Percentiles rank a stretch among this genome's conserved stretches.
phyloP scores from a whole-genome alignment of 2,329 filamentous ascomycete species.

The Trichoderma atroviride region DNA sequence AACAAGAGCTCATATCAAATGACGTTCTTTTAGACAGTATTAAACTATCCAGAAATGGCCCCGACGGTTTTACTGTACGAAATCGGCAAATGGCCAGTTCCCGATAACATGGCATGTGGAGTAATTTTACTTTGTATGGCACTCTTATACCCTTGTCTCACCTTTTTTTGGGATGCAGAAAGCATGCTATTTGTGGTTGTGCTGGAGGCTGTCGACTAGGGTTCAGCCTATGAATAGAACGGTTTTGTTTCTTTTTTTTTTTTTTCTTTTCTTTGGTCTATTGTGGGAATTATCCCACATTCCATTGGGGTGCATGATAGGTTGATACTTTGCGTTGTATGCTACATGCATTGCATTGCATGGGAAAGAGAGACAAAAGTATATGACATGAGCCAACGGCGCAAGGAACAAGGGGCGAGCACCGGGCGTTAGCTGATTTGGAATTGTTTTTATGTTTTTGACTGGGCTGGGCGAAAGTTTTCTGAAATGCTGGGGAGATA shows the following conservation, averaged over 20 bases:
- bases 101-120: background rate
- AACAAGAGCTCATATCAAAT: background rate
- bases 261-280: background rate
- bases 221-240: slow-evolving; percentile 1
- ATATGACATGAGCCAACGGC: background rate
- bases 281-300: background rate
- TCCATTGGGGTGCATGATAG: background rate
- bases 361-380: background rate
- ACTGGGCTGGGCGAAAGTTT: background rate
- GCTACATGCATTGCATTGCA: background rate
- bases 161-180: background rate
- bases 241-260: background rate
- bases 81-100: background rate
- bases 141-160: background rate
- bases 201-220: background rate
- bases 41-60: background rate
- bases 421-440: background rate
- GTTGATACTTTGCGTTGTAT: background rate
- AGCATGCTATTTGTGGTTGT: background rate
- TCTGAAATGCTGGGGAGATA: background rate
- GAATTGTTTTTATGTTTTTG: background rate
- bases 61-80: background rate
- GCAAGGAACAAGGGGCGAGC: background rate
- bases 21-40: background rate
- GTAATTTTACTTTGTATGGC: background rate